These are phyloP conservation scores for Esteya vermicola DNA, from an alignment of 2,329 filamentous ascomycete genomes.

Conservation along the genomic window DNA sequence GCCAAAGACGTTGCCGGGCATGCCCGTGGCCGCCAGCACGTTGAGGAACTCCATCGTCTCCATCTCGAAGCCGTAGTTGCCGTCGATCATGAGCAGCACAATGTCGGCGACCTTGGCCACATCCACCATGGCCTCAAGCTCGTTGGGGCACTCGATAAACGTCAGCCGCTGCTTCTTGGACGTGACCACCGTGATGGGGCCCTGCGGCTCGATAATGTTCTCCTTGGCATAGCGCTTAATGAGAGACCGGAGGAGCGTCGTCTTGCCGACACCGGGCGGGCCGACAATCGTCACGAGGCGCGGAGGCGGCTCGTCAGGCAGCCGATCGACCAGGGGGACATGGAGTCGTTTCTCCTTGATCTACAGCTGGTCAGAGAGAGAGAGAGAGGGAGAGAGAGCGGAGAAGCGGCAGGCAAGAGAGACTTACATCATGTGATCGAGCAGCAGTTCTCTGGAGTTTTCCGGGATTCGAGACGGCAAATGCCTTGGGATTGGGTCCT, in stretches of 20 bases:
- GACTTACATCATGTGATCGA: conserved; percentile 51
- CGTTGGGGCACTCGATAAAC: conserved; percentile 94
- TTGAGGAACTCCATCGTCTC: conserved; percentile 99
- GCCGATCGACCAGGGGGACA: conserved; percentile 87
- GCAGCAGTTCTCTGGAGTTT: conserved; percentile 63
- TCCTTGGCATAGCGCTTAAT: conserved; percentile 94
- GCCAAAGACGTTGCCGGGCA: conserved; percentile 97
- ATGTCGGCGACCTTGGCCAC: conserved; percentile 96
- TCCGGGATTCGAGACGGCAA: conserved; percentile 70
- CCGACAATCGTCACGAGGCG: conserved; percentile 89
- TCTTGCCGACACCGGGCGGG: conserved; percentile 40
- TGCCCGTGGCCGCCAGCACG: conserved; percentile 80
- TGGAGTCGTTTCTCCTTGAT: conserved; percentile 93
- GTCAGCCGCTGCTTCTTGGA: conserved; percentile 91
- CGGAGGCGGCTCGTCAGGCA: conserved; percentile 90
- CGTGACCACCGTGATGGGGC: conserved; percentile 89
- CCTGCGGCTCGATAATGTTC: conserved; percentile 74
- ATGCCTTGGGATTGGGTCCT: conserved; percentile 81
- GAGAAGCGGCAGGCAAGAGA: neutral
- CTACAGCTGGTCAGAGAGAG: conserved; percentile 28
- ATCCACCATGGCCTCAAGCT: conserved; percentile 92
- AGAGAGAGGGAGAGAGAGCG: too few species aligned
- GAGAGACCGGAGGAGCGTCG: conserved; percentile 52
- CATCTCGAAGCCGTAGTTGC: conserved; percentile 99
- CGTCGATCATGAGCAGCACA: conserved; percentile 94